Conservation (phyloP, 78 protist species). For the Planoprotostelium fungivorum region DNA sequence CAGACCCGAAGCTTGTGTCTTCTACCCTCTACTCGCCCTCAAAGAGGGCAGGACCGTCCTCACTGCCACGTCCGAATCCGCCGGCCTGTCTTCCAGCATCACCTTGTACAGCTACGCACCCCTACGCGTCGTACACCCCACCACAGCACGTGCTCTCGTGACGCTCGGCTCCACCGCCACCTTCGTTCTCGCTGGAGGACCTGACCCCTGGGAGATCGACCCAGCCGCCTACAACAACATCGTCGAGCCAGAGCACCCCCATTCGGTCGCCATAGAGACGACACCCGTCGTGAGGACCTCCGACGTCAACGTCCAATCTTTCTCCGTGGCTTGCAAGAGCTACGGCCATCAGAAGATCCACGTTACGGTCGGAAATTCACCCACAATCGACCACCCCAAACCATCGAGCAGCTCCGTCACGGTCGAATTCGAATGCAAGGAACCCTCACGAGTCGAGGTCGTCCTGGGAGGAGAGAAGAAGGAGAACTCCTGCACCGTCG, state of each 20-base stretch:
- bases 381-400: not conserved
- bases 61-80: not conserved
- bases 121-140: not conserved
- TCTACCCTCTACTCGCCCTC: not conserved
- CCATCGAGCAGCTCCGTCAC: not conserved
- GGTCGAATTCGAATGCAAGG: not conserved
- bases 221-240: not conserved
- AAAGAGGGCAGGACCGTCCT: not conserved
- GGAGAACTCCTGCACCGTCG: not conserved
- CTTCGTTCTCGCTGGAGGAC: not conserved
- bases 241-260: not conserved
- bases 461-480: not conserved
- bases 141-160: not conserved
- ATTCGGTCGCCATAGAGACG: not conserved
- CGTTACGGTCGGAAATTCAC: not conserved
- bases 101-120: not conserved
- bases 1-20: not conserved
- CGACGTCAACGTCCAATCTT: not conserved
- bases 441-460: not conserved
- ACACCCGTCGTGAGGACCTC: not conserved
- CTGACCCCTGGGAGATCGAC: not conserved
- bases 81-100: not conserved
- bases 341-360: not conserved
- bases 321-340: not conserved
- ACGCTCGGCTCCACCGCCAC: slow-evolving; percentile 1